Evolutionary conservation across 495 filamentous ascomycete genomes (phyloP), one percentile per base, ranked within the genome.

Genomic region (Penicillium salamii): DNA sequence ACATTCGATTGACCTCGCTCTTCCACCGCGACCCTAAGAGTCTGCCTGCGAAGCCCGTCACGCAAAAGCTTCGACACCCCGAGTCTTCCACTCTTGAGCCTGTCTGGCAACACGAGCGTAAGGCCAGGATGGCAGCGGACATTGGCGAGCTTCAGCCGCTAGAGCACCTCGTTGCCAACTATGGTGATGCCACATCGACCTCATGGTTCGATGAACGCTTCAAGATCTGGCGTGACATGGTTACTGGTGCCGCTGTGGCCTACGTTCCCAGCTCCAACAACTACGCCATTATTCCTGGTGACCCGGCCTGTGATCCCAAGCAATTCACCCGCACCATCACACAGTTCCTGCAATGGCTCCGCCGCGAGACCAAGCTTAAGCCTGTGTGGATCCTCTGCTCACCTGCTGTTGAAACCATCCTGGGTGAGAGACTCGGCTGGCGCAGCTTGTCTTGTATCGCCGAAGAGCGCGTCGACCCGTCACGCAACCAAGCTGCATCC

Each of bases 11-110:
- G 28, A 90, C 89, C 1, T 90, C 90, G 2, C 67, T 95, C 28
- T 95, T 87, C 76, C 83, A 84, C 26, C 83, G 91, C 45, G 91
- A 96, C 67, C 90, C 91, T 6, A 87, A 87, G 71, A 90, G 77
- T 46, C 63, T 93, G 18, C 88, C 89, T 3, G 76, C 79, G 12
- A 82, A 77, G 57, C 69, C 72, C 2, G 66, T 69, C 1, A 61
- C 71, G 17, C 62, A 76, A 42, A 68, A 81, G 52, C 67, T 89
- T 1, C 84, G 88, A 1, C 89, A 92, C 56, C 88, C 87, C 9
- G 86, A 91, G 54, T 86, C 88, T 3, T 88, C 87, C 38, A 90
- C 88, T 5, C 71, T 88, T 48, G 65, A 88, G 61, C 74, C 82
- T 1, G 71, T 78, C 7, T 86, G 84, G 84, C 67, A 69, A 20